phyloP scores from a whole-genome alignment of 371 early-diverging fungal genomes.

The Syncephalastrum monosporum region DNA sequence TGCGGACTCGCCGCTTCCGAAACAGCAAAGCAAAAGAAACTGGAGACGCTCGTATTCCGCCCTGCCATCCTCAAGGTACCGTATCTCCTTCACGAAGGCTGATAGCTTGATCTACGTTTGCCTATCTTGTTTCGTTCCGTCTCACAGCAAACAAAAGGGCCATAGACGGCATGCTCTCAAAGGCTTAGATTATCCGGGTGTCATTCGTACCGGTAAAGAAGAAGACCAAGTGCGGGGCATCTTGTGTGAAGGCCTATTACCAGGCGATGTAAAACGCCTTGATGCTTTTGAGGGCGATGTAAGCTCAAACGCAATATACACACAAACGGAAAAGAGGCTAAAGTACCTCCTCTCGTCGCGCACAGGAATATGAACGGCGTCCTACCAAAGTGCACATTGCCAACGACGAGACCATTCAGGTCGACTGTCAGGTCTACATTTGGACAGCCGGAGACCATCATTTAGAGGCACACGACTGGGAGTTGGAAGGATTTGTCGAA shows the following conservation, averaged over 20 bases:
- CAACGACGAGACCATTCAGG: neutral
- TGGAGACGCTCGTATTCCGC: slow-evolving; percentile 18
- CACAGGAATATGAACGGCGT: slow-evolving; percentile 35
- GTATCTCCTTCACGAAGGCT: neutral
- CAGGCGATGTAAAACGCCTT: slow-evolving; percentile 25
- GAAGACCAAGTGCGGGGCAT: slow-evolving; percentile 29
- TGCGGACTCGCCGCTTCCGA: slow-evolving; percentile 23
- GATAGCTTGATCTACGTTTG: neutral
- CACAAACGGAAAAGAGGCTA: too few relatives aligned
- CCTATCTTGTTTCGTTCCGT: neutral
- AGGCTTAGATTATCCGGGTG: slow-evolving; percentile 35
- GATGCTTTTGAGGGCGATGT: slow-evolving; percentile 48
- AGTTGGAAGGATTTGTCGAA: slow-evolving; percentile 18
- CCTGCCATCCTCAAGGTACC: slow-evolving; percentile 32
- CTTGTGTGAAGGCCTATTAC: slow-evolving; percentile 26
- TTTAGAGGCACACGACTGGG: slow-evolving; percentile 33
- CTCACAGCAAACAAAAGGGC: slow-evolving; percentile 17
- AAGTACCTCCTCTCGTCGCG: neutral
- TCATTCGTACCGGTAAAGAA: slow-evolving; percentile 21
- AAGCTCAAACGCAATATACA: neutral
- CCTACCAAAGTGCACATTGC: slow-evolving; percentile 12
- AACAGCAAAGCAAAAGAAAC: slow-evolving; percentile 16
- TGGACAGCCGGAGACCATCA: slow-evolving; percentile 28
- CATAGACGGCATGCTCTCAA: slow-evolving; percentile 33
- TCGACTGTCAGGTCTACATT: slow-evolving; percentile 32